Conservation (phyloP, 1,284 basidiomycete species). For the Leccinum pachyderme region DNA sequence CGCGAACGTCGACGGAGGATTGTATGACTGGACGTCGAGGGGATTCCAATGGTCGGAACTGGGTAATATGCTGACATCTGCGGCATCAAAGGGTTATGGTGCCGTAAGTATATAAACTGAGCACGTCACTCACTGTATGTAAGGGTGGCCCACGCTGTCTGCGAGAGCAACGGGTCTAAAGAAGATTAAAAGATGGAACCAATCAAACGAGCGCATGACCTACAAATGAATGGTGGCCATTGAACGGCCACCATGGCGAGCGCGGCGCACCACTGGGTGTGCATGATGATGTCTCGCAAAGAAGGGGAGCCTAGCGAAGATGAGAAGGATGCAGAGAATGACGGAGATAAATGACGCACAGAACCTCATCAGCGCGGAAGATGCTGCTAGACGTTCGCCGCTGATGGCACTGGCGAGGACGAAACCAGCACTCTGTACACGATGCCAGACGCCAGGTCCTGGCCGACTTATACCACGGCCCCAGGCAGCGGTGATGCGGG, state of each 20-base stretch:
- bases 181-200: slow-evolving; percentile 13
- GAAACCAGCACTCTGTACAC: slow-evolving; percentile 78
- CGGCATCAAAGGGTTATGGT: slow-evolving; percentile 14
- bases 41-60: slow-evolving; percentile 63
- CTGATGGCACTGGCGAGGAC: slow-evolving; percentile 91
- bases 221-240: slow-evolving; percentile 92
- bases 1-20: slow-evolving; percentile 64
- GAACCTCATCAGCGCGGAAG: slow-evolving; percentile 86
- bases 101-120: slow-evolving; percentile 3
- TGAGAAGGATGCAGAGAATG: slow-evolving; percentile 14
- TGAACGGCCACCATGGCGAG: slow-evolving; percentile 91
- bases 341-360: slow-evolving; percentile 48
- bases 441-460: slow-evolving; percentile 60
- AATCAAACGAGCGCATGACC: slow-evolving; percentile 31
- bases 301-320: slow-evolving; percentile 77
- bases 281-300: slow-evolving; percentile 88
- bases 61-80: slow-evolving; percentile 68
- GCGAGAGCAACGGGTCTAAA: slow-evolving; percentile 80
- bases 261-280: slow-evolving; percentile 87
- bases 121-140: slow-evolving; percentile 67
- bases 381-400: slow-evolving; percentile 82
- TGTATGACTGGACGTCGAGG: slow-evolving; percentile 55
- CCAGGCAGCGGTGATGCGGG: slow-evolving; percentile 83
- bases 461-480: slow-evolving; percentile 61
- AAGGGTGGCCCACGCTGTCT: slow-evolving; percentile 86